Evolutionary conservation across 495 filamentous ascomycete species (phyloP), one percentile per base, ranked within the genome.

Genomic region (Talaromyces liani): DNA sequence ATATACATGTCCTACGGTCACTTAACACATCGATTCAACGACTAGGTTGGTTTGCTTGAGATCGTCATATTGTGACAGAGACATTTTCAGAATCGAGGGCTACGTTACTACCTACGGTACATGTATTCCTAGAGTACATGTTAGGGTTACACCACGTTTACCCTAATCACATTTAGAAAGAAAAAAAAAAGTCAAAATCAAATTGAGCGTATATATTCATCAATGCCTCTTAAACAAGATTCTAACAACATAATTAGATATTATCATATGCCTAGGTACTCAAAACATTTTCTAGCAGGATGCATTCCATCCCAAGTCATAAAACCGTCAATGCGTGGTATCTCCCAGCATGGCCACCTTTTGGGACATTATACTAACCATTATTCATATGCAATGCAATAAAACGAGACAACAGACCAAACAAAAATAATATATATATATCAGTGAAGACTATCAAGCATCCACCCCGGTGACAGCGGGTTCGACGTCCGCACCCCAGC

Each of bases 401-500:
- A 49, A 49, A 49, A 20, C 6, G 2, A 49, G 20, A 20, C n/a
- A 49, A 9, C 45, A 9, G 45, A 49, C n/a, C 18, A 22, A 49
- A 55, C 8, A 53, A 53, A 53, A n/a, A n/a, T n/a, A n/a, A n/a
- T n/a, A n/a, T n/a, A n/a, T n/a, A n/a, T n/a, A 25, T 12, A 36
- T 49, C 45, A 49, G 6, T 20, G 45, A 22, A 49, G 45, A 7
- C 27, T 25, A 16, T 25, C 31, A 34, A 58, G 27, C 31, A 25
- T 36, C 56, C 56, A 58, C 4, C 24, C 56, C 16, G 56, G 56
- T 5, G 56, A 58, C 27, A 34, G 31, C 16, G 29, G 31, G 8
- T n/a, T 36, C 4, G 60, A 62, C 29, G 47, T 53, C 39, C 60
- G 20, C 60, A 53, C 45, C n/a, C 53, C 53, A 56, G 20, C 20